Evolutionary conservation across 1,139 yeast genomes (phyloP), one percentile per base, ranked within the genome.

Genomic region (Lodderomyces beijingensis): DNA sequence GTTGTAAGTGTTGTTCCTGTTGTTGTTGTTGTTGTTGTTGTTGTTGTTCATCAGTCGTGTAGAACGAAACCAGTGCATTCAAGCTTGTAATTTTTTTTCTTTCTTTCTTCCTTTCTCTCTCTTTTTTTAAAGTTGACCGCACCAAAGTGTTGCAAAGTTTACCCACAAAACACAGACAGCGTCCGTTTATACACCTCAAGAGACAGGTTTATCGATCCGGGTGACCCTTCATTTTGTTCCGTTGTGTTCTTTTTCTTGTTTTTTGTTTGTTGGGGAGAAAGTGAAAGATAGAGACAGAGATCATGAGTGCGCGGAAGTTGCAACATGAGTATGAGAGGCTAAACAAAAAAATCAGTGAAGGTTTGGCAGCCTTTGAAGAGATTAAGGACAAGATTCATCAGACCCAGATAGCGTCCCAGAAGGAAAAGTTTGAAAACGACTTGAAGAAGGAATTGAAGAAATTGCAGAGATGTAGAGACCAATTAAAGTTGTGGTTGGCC

Each of bases 401-500:
- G 36, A 77, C 95, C 27, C 91, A 89, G 43, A 82, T 85, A 47
- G 83, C 78, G 43, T 80, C 95, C 8, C 96, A 89, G 55, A 84
- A 91, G 63, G 98, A 93, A 55, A 91, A 91, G 59, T 72, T 91
- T 40, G 98, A 93, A 58, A 77, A 80, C 47, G 98, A 91, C 53
- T 65, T 93, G 55, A 93, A 93, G 67, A 84, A 94, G 50, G 98
- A 93, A 57, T 91, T 93, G 58, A 93, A 93, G 60, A 89, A 88
- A 59, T 70, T 93, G 35, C 99, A 93, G 57, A 77, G 96, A 52
- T 79, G 84, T 52, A 76, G 98, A 55, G 98, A 93, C 59, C 97
- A 89, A 60, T 85, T 93, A 46, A 93, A 93, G 59, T 83, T 86
- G 37, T 93, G 98, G 98, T 66, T 89, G 53, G 78, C 94, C 30